Conservation (phyloP, 352 stramenopile species). For the Globisporangium mamillatum region DNA sequence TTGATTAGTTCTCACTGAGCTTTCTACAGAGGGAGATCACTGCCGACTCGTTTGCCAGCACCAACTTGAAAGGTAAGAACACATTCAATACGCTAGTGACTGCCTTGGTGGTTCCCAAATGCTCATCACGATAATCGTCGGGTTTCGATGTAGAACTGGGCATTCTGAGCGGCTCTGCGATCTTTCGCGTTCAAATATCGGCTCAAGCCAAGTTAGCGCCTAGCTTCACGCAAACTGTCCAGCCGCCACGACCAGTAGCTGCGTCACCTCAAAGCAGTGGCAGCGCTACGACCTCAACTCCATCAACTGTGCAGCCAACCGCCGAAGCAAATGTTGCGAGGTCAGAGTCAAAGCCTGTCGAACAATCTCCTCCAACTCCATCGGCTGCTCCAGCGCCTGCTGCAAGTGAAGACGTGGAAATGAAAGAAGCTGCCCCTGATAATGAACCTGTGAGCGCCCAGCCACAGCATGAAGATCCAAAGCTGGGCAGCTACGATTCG, state of each 20-base stretch:
- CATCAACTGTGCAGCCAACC: background rate
- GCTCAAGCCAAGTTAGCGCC: constrained; percentile 7
- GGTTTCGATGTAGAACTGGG: constrained; percentile 47
- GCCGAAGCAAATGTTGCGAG: background rate
- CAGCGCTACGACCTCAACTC: background rate
- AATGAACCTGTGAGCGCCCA: background rate
- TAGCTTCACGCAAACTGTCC: background rate
- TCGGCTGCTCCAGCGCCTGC: background rate
- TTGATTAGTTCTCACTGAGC: constrained; percentile 62
- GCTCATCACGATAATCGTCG: constrained; percentile 4
- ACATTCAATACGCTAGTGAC: background rate
- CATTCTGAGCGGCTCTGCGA: constrained; percentile 77
- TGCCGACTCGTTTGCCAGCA: constrained; percentile 43
- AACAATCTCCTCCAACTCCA: background rate
- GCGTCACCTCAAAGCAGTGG: background rate
- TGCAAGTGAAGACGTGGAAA: constrained; percentile 42
- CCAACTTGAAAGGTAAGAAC: constrained; percentile 61
- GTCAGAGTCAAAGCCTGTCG: background rate
- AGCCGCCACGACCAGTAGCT: background rate
- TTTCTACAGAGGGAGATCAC: constrained; percentile 77
- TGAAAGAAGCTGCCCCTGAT: constrained; percentile 30
- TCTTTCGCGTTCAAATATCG: constrained; percentile 66
- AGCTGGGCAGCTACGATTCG: constrained; percentile 53
- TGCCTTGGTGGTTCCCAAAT: background rate
- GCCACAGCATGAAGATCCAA: background rate